phyloP scores from a whole-genome alignment of 257 asterid genomes.

The Nicotiana paniculata region DNA sequence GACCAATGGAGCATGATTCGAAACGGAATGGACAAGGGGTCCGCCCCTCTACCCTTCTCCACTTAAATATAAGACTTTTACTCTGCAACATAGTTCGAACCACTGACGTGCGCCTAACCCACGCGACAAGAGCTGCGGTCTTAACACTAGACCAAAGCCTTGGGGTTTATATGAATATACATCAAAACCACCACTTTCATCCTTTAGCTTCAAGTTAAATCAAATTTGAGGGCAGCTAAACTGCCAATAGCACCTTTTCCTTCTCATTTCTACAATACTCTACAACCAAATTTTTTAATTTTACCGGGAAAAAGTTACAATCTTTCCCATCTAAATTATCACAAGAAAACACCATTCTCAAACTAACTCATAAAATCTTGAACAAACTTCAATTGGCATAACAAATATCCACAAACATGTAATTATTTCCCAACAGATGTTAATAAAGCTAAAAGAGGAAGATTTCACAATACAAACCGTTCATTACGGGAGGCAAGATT shows the following conservation, averaged over 20 bases:
- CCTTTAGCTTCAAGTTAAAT: not conserved
- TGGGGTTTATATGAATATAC: not conserved
- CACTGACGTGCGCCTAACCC: too few species aligned
- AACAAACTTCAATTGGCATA: not conserved
- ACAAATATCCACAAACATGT: not conserved
- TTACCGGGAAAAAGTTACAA: not conserved
- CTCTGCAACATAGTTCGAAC: too few species aligned
- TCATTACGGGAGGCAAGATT: constrained; percentile 88
- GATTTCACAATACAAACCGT: constrained; percentile 26
- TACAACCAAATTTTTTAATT: not conserved
- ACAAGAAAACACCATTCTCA: not conserved
- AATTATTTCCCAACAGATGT: not conserved
- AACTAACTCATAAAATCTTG: not conserved
- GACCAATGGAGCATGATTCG: too few species aligned
- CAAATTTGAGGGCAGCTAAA: not conserved
- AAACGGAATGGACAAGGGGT: too few species aligned
- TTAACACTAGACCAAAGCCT: too few species aligned
- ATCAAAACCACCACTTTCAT: not conserved
- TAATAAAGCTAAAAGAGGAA: not conserved
- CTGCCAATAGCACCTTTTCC: not conserved
- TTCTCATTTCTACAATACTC: not conserved
- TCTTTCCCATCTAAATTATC: not conserved
- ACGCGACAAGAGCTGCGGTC: too few species aligned
- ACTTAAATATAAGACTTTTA: too few species aligned
- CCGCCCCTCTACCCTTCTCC: too few species aligned